Evolutionary conservation across 495 filamentous ascomycete genomes (phyloP), one percentile per base, ranked within the genome.

Genomic region (Penicillium argentinense): DNA sequence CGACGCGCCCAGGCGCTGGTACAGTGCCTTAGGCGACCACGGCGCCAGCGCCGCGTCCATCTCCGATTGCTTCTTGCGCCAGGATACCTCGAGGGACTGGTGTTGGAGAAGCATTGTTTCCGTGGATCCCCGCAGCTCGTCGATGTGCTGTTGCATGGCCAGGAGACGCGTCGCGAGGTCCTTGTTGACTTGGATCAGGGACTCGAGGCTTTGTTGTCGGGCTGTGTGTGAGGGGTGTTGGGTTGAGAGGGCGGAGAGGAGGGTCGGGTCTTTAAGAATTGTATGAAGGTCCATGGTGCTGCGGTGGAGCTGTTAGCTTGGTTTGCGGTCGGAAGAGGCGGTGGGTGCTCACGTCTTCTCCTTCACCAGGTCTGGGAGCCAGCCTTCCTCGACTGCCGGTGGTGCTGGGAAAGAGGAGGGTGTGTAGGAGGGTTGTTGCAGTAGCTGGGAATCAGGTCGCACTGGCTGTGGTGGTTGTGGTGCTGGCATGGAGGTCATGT

Each of bases 21-120:
- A 97, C 56, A 97, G 67, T 30, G 82, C 83, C 30, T 86, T 87
- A 0, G 91, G 88, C 25, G 86, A 84, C 71, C 93, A 98, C 8
- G 87, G 86, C 47, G 84, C 82, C 37, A 98, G 71, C 7, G 88
- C 89, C 4, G 77, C 67, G 60, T 98, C 93, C 84, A 95, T 93
- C 44, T 89, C 88, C 3, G 77, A 74, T 63, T 97, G 88, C 63
- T 95, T 95, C 36, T 83, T 78, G 30, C 86, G 82, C 90, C 93
- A 97, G 46, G 86, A 82, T n/a, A 88, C 83, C 60, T 97, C 93
- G 2, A 96, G 82, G 5, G 87, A 89, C 57, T 89, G 86, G 14
- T 92, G 81, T 2, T 83, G 77, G 1, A 97, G 80, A 2, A 98
- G 81, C 39, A 91, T 86, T 2, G 85, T 81, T 63, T 97, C 89